A percentile compares a stretch with the other conserved stretches of the same genome.
These are phyloP conservation scores for Zymoseptoria ardabiliae DNA, from an alignment of 2,329 filamentous ascomycete species.

Conservation along the genomic window DNA sequence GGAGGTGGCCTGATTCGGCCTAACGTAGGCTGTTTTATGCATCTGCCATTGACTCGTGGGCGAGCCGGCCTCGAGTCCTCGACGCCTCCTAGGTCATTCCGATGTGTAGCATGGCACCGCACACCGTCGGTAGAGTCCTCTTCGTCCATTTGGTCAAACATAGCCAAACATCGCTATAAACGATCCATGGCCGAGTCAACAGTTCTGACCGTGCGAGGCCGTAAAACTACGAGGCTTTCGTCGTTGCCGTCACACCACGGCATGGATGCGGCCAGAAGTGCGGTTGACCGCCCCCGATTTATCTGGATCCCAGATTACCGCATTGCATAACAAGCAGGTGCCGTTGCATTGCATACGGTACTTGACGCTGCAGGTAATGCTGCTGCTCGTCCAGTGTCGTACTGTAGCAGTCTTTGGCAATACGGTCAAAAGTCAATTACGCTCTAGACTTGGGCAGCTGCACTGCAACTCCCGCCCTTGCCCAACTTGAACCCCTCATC, in stretches of 20 bases:
- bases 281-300: not conserved
- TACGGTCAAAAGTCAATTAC: not conserved
- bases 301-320: not conserved
- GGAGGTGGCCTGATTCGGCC: not conserved
- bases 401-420: not conserved
- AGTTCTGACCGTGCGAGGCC: too few species aligned
- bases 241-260: not conserved
- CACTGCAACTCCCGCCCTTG: too few species aligned
- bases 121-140: not conserved
- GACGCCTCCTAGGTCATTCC: not conserved
- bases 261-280: not conserved
- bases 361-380: not conserved
- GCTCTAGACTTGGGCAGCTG: not conserved
- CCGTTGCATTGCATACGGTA: not conserved
- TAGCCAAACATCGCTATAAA: too few species aligned
- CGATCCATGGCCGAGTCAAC: too few species aligned
- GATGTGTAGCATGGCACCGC: not conserved
- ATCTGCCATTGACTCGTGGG: not conserved
- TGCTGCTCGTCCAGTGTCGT: not conserved
- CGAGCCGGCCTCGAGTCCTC: too few species aligned
- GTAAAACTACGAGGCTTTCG: not conserved
- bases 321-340: not conserved
- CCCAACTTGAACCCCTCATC: not conserved
- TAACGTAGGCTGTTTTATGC: not conserved
- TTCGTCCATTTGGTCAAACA: too few species aligned